phyloP scores from a whole-genome alignment of 805 yeast genomes.

The Schwanniomyces occidentalis region DNA sequence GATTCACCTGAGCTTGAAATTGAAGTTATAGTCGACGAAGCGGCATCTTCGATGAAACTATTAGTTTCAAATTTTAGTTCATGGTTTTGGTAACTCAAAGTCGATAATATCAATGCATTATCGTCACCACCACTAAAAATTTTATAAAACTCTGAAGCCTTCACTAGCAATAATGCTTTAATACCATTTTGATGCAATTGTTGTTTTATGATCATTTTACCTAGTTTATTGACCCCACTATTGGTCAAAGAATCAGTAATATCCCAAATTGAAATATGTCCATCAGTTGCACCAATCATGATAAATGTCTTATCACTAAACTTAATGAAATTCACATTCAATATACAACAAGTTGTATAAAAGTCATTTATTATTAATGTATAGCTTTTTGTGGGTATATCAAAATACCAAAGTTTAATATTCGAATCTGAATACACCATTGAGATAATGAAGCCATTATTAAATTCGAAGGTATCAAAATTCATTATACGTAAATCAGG shows the following conservation, averaged over 20 bases:
- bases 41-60: slow-evolving; percentile 56
- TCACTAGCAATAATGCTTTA: slow-evolving; percentile 51
- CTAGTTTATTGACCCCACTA: slow-evolving; percentile 13
- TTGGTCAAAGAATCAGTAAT: slow-evolving; percentile 25
- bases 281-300: slow-evolving; percentile 79
- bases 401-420: slow-evolving; percentile 63
- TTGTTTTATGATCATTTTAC: slow-evolving; percentile 37
- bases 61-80: slow-evolving; percentile 22
- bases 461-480: slow-evolving; percentile 52
- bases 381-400: slow-evolving; percentile 38
- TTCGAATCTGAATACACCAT: slow-evolving; percentile 86
- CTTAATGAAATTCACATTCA: slow-evolving; percentile 54
- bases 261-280: slow-evolving; percentile 66
- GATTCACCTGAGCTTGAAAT: slow-evolving; percentile 36
- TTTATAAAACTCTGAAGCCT: slow-evolving; percentile 13
- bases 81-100: slow-evolving; percentile 11
- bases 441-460: slow-evolving; percentile 52
- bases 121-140: slow-evolving; percentile 92
- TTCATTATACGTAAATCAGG: slow-evolving; percentile 94
- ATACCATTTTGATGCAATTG: slow-evolving; percentile 85
- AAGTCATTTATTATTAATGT: slow-evolving; percentile 43
- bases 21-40: slow-evolving; percentile 84
- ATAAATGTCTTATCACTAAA: slow-evolving; percentile 32
- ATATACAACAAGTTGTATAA: slow-evolving; percentile 76
- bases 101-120: slow-evolving; percentile 54